These are phyloP conservation scores for Rhodotorula toruloides DNA, from an alignment of 768 basidiomycete genomes.

Conservation along the genomic window DNA sequence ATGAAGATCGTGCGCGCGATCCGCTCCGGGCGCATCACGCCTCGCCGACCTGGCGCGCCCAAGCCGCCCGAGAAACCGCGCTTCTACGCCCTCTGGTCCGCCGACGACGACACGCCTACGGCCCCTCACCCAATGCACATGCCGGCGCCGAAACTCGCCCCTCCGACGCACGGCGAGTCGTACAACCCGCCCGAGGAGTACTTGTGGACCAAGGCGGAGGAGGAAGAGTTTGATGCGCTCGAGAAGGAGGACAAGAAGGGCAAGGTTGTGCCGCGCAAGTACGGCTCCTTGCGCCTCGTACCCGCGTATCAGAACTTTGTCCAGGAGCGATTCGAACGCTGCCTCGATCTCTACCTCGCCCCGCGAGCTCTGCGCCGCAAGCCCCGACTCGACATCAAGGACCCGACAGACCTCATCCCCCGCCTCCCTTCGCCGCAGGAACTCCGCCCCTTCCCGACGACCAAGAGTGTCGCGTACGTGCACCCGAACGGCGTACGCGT, in stretches of 20 bases:
- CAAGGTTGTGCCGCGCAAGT: conserved; percentile 83
- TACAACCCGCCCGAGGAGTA: conserved; percentile 99
- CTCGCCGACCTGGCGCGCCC: conserved; percentile 72
- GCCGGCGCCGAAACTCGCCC: conserved; percentile 81
- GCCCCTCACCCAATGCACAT: conserved; percentile 79
- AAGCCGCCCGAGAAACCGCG: conserved; percentile 56
- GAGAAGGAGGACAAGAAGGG: conserved; percentile 86
- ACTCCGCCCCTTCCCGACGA: conserved; percentile 88
- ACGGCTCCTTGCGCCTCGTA: conserved; percentile 75
- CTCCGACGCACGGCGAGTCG: conserved; percentile 91
- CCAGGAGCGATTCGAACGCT: conserved; percentile 85
- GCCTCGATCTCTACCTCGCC: conserved; percentile 92
- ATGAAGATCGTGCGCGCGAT: conserved; percentile 99
- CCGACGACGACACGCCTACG: conserved; percentile 52
- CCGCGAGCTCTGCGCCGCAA: conserved; percentile 73
- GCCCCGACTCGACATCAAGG: conserved; percentile 62
- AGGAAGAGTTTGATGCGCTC: conserved; percentile 69
- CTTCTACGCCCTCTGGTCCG: conserved; percentile 84
- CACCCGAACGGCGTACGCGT: conserved; percentile 63
- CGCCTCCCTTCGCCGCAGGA: conserved; percentile 88
- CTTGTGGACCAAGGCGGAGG: conserved; percentile 75
- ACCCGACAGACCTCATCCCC: conserved; percentile 78
- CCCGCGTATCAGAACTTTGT: conserved; percentile 88
- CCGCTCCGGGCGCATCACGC: conserved; percentile 85
- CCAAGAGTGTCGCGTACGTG: conserved; percentile 64